Percentiles rank a stretch among this genome's conserved stretches.
These are phyloP conservation scores for Monosporascus sp. DNA, from an alignment of 2,329 filamentous ascomycete species.

Conservation along the genomic window DNA sequence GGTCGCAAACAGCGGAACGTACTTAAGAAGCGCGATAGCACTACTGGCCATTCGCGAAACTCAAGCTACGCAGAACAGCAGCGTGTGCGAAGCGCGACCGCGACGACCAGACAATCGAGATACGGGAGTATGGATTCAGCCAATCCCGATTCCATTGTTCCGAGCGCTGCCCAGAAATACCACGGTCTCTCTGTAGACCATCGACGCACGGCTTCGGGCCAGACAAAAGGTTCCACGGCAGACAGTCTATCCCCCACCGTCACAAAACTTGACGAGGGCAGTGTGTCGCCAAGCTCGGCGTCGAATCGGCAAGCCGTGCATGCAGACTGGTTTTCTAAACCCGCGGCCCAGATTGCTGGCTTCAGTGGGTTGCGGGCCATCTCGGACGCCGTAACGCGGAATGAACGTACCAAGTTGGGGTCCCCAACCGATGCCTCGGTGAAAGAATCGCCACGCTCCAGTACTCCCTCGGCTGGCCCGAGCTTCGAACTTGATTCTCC, in stretches of 20 bases:
- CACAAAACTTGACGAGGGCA: conserved; percentile 52
- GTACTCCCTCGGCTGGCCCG: conserved; percentile 56
- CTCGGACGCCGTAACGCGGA: conserved; percentile 65
- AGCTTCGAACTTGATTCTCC: conserved; percentile 79
- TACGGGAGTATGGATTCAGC: conserved; percentile 75
- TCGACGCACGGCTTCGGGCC: conserved; percentile 57
- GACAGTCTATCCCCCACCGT: conserved; percentile 52
- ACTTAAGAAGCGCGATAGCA: conserved; percentile 70
- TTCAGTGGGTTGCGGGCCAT: conserved; percentile 71
- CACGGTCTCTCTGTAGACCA: conserved; percentile 52
- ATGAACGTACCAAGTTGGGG: conserved; percentile 46
- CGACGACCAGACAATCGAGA: conserved; percentile 67
- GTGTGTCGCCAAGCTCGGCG: conserved; percentile 40
- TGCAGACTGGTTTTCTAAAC: conserved; percentile 54
- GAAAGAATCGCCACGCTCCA: conserved; percentile 58
- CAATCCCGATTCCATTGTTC: conserved; percentile 49
- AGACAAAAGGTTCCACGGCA: conserved; percentile 49
- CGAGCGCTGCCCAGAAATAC: conserved; percentile 67
- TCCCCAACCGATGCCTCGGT: conserved; percentile 46
- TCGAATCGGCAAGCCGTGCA: conserved; percentile 39
- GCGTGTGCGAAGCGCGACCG: conserved; percentile 58
- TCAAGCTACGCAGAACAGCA: conserved; percentile 75
- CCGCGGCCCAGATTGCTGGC: conserved; percentile 43
- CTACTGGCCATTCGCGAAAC: conserved; percentile 58
- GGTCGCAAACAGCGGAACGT: conserved; percentile 65